Base-by-base conservation (phyloP, 441 rosid genomes). In the Syzygium syzygioides region DNA sequence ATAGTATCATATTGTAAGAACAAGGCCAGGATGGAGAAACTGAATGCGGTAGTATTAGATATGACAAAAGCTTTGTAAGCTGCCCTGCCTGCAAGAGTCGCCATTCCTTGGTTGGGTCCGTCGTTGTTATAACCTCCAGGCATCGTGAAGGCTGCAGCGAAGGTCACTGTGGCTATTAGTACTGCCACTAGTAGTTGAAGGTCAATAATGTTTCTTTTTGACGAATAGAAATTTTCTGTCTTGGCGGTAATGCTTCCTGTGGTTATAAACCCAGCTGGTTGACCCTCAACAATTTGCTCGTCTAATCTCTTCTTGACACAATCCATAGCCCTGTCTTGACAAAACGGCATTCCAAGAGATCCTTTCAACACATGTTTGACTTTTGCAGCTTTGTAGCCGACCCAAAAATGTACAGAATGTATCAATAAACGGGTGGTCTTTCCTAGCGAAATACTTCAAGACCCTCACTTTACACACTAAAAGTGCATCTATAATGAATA, bases 81-180 rank as follows among this genome's bases (percentile, higher is more conserved):
- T 55, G 89, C 15, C 52, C 41, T 90, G 45, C 23, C 64, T 2
- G 86, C 80, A 3, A 93, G 62, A 1, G 79, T 15, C 8, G 92
- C 88, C 25, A 54, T 53, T 54, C 92, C 93, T 20, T 20, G 59
- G 3, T 90, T 26, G 3, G 54, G 34, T 5, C 88, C 54, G 2
- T 86, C 84, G 8, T 83, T 66, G 59, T 14, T 57, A 56, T 86
- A 87, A 23, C 93, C 92, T 12, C 92, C 90, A 1, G 90, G 91
- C 32, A 90, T 13, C 11, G 90, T 86, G 84, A 92, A 90, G 12
- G 48, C 88, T 6, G 90, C 89, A 0, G 93, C 80, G n/a, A 91
- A 92, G 0, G 88, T 80, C 2, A 9, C 14, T 18, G 79, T 68
- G 7, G 91, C 89, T 68, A 88, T 45, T 3, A 89, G 89, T 13